These are phyloP conservation scores for Myxozyma neglecta DNA, from an alignment of 805 yeast genomes.

Conservation along the genomic window DNA sequence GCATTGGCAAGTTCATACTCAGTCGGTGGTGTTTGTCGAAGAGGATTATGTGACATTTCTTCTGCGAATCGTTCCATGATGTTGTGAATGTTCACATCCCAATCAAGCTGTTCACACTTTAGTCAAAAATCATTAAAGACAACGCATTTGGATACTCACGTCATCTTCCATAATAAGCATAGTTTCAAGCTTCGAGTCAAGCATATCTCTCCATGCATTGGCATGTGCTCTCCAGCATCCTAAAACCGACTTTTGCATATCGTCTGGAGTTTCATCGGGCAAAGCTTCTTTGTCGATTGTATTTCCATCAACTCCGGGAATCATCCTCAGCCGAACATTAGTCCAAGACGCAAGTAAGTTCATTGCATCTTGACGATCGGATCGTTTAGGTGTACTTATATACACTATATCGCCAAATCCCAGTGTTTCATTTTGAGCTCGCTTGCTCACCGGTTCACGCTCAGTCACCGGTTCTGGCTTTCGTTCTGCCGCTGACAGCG, in stretches of 20 bases:
- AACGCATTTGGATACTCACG: background rate
- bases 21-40: slow-evolving; percentile 6
- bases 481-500: too few relatives aligned
- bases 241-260: background rate
- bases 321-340: background rate
- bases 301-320: slow-evolving; percentile 15
- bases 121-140: background rate
- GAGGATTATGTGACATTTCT: slow-evolving; percentile 7
- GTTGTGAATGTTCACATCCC: slow-evolving; percentile 15
- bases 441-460: background rate
- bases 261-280: background rate
- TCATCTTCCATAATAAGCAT: slow-evolving; percentile 21
- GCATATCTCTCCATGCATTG: slow-evolving; percentile 12
- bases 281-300: slow-evolving; percentile 8
- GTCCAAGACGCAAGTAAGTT: slow-evolving; percentile 3
- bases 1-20: slow-evolving; percentile 2
- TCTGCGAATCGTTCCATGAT: background rate
- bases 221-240: slow-evolving; percentile 28
- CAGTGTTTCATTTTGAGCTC: slow-evolving; percentile 18
- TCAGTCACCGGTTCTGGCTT: too few relatives aligned
- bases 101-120: background rate
- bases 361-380: slow-evolving; percentile 25
- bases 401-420: slow-evolving; percentile 24
- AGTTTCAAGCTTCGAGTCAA: slow-evolving; percentile 14
- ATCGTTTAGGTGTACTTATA: slow-evolving; percentile 18